phyloP scores from a whole-genome alignment of 1,139 yeast species.

The Hemisphaericaspora subhashii region DNA sequence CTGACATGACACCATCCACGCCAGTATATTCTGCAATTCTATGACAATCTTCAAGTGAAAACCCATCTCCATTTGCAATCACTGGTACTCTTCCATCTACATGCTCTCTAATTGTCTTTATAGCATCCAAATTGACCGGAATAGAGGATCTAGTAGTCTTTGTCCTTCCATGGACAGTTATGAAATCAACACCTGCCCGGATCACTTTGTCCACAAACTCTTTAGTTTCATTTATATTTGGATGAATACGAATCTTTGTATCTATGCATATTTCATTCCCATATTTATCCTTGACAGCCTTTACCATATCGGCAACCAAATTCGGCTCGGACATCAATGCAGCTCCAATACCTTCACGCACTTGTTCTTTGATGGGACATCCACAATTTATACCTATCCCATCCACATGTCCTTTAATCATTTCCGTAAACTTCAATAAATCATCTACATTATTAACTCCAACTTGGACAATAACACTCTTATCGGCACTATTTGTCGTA shows the following conservation, averaged over 20 bases:
- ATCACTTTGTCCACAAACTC: slow-evolving; percentile 73
- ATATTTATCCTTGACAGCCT: slow-evolving; percentile 72
- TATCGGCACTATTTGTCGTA: slow-evolving; percentile 68
- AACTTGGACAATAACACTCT: slow-evolving; percentile 82
- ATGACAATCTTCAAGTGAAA: slow-evolving; percentile 60
- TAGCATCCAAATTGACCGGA: slow-evolving; percentile 84
- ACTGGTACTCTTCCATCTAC: slow-evolving; percentile 65
- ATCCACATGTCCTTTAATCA: slow-evolving; percentile 89
- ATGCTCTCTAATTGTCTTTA: slow-evolving; percentile 58
- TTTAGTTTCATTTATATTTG: slow-evolving; percentile 69
- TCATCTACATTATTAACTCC: slow-evolving; percentile 91
- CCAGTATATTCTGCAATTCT: slow-evolving; percentile 65
- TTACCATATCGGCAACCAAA: slow-evolving; percentile 78
- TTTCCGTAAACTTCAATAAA: slow-evolving; percentile 74
- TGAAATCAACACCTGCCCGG: slow-evolving; percentile 86
- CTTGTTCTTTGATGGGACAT: slow-evolving; percentile 94
- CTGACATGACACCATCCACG: slow-evolving; percentile 95
- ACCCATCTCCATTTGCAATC: slow-evolving; percentile 95
- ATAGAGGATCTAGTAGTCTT: slow-evolving; percentile 79
- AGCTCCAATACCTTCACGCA: slow-evolving; percentile 95
- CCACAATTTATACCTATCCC: slow-evolving; percentile 97
- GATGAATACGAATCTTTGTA: slow-evolving; percentile 87
- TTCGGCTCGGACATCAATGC: slow-evolving; percentile 87
- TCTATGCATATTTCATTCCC: slow-evolving; percentile 75
- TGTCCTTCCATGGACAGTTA: slow-evolving; percentile 93